A percentile compares a stretch with the other conserved stretches of the same genome.
phyloP scores from a whole-genome alignment of 2,329 filamentous ascomycete species.

The Aaosphaeria arxii region DNA sequence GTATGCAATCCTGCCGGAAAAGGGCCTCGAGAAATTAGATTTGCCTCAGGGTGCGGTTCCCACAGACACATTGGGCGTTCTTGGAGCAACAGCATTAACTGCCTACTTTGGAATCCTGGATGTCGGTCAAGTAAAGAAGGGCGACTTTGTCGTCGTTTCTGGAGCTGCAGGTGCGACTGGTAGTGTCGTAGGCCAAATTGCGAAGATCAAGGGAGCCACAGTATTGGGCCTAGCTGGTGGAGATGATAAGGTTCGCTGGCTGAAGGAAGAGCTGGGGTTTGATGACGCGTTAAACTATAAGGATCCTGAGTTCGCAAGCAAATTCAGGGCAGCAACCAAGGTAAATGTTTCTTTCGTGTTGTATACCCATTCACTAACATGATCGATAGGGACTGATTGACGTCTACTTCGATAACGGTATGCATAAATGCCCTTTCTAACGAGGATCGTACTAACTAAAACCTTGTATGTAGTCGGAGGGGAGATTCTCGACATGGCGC shows the following conservation, averaged over 20 bases:
- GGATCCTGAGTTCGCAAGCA: constrained; percentile 45
- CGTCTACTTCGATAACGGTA: constrained; percentile 50
- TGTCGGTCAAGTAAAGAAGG: constrained; percentile 64
- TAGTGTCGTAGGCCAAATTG: constrained; percentile 73
- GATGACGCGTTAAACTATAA: constrained; percentile 58
- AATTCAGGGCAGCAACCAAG: constrained; percentile 48
- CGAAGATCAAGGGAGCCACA: constrained; percentile 62
- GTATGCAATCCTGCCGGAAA: constrained; percentile 57
- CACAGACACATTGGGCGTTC: constrained; percentile 53
- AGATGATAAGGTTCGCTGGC: constrained; percentile 52
- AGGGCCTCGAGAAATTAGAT: constrained; percentile 45
- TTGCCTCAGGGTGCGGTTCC: constrained; percentile 46
- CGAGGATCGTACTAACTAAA: constrained; percentile 5
- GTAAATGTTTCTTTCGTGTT: constrained; percentile 4
- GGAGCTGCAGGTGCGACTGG: constrained; percentile 78
- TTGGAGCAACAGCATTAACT: constrained; percentile 68
- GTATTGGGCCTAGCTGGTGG: constrained; percentile 53
- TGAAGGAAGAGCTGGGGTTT: constrained; percentile 54
- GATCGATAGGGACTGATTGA: constrained; percentile 42
- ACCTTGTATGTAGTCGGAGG: constrained; percentile 41
- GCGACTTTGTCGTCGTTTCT: constrained; percentile 74
- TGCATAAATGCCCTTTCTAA: neutral
- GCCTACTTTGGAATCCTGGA: constrained; percentile 73
- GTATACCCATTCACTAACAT: too few relatives aligned
- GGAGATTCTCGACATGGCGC: constrained; percentile 46